Evolutionary conservation across 306 rosid species (phyloP).

Genomic region (Vigna angularis): DNA sequence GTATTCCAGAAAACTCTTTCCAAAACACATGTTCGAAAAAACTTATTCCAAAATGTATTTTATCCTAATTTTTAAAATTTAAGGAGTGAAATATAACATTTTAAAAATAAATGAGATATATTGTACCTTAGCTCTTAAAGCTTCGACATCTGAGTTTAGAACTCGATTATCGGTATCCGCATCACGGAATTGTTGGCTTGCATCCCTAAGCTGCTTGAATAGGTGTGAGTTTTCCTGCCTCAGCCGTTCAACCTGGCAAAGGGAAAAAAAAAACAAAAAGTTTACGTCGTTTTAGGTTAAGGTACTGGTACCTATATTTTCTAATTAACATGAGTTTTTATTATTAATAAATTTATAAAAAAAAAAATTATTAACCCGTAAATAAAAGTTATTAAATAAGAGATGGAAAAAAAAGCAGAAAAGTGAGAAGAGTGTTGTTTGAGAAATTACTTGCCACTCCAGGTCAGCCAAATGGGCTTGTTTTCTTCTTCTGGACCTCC

Average conservation of each 20-base stretch:
- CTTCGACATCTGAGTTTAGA: conserved; percentile 75
- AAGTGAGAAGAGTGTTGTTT: no score
- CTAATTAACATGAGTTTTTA: neutral
- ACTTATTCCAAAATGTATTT: no score
- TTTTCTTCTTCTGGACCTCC: conserved; percentile 54
- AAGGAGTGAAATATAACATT: no score
- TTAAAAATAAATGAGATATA: no score
- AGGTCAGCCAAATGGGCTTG: conserved; percentile 49
- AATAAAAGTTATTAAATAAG: neutral
- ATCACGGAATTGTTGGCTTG: conserved; percentile 69
- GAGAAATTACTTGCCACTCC: conserved; percentile 47
- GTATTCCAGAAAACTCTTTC: no score
- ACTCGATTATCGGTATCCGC: conserved; percentile 78
- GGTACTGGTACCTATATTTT: neutral
- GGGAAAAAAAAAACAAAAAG: neutral
- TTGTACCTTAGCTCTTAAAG: conserved; percentile 80
- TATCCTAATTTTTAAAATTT: no score
- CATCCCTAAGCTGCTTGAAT: conserved; percentile 63
- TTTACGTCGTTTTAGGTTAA: neutral
- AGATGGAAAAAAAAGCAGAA: neutral
- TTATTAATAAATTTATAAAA: neutral
- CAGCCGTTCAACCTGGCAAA: conserved; percentile 64
- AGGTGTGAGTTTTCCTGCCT: conserved; percentile 64
- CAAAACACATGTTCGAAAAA: no score
- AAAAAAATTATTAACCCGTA: neutral